These are phyloP conservation scores for Solanum lignicaule DNA, from an alignment of 257 asterid genomes.

Conservation along the genomic window DNA sequence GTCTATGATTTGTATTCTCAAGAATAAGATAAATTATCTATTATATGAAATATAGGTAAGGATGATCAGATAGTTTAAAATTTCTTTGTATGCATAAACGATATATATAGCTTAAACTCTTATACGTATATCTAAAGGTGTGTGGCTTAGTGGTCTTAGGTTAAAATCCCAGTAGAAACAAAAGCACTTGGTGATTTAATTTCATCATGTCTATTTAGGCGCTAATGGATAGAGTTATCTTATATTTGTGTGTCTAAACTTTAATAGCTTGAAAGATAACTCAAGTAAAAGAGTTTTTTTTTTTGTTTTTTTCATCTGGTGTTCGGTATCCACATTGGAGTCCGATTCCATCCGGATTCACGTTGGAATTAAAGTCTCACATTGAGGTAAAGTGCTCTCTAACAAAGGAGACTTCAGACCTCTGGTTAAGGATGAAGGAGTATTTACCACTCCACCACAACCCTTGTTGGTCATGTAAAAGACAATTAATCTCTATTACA, in stretches of 20 bases:
- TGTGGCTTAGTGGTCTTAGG: neutral
- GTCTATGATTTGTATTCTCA: neutral
- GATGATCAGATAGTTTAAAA: neutral
- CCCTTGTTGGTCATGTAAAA: neutral
- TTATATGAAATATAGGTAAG: neutral
- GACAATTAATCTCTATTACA: too few relatives aligned
- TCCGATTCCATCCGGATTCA: rapidly evolving
- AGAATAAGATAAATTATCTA: neutral
- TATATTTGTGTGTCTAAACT: neutral
- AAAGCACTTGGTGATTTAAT: neutral
- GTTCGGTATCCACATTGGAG: rapidly evolving
- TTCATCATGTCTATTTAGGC: neutral
- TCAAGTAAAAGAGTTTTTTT: too few relatives aligned
- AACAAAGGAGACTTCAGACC: too few relatives aligned
- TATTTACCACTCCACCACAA: neutral
- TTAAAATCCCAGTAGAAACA: rapidly evolving
- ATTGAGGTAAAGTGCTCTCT: neutral
- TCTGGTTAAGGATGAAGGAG: too few relatives aligned
- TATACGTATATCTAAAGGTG: neutral
- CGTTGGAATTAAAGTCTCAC: neutral
- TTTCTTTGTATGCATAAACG: too few relatives aligned
- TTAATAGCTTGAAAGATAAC: too few relatives aligned
- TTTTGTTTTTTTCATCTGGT: neutral
- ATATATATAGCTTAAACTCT: neutral
- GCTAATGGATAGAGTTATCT: neutral